These are phyloP conservation scores for Tuber aestivum DNA, from an alignment of 495 filamentous ascomycete genomes.

Conservation along the genomic window DNA sequence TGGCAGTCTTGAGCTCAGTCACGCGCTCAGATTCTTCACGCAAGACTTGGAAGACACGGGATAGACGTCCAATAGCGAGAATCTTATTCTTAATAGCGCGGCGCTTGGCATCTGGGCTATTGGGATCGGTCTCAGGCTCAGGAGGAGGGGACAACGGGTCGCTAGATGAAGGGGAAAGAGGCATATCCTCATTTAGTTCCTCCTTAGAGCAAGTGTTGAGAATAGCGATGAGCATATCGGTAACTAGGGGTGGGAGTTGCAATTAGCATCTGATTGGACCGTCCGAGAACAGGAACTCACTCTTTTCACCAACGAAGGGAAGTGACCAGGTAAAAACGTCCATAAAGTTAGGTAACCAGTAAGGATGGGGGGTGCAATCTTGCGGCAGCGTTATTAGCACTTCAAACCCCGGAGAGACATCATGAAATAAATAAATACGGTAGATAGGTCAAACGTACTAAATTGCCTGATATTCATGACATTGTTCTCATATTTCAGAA, in stretches of 20 bases:
- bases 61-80: slow-evolving; percentile 90
- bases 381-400: slow-evolving; percentile 17
- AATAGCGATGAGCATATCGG: slow-evolving; percentile 98
- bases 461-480: slow-evolving; percentile 99
- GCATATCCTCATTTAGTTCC: slow-evolving; percentile 76
- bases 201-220: slow-evolving; percentile 97
- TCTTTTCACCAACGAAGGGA: slow-evolving; percentile 95
- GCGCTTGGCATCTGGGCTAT: slow-evolving; percentile 80
- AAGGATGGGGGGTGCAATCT: slow-evolving; percentile 94
- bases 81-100: slow-evolving; percentile 99
- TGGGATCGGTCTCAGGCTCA: slow-evolving; percentile 56
- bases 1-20: slow-evolving; percentile 93
- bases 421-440: neutral
- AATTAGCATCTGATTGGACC: slow-evolving; percentile 7
- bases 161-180: slow-evolving; percentile 54
- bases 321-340: slow-evolving; percentile 99
- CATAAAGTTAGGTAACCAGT: slow-evolving; percentile 99
- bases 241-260: slow-evolving; percentile 48
- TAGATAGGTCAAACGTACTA: slow-evolving; percentile 46
- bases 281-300: slow-evolving; percentile 17
- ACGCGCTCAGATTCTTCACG: slow-evolving; percentile 96
- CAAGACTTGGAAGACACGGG: slow-evolving; percentile 95
- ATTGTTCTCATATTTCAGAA: slow-evolving; percentile 98
- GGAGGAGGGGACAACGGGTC: slow-evolving; percentile 66
- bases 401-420: neutral